A percentile compares a stretch with the other conserved stretches of the same genome.
These are phyloP conservation scores for Metschnikowia matae DNA, from an alignment of 805 yeast species.

Conservation along the genomic window DNA sequence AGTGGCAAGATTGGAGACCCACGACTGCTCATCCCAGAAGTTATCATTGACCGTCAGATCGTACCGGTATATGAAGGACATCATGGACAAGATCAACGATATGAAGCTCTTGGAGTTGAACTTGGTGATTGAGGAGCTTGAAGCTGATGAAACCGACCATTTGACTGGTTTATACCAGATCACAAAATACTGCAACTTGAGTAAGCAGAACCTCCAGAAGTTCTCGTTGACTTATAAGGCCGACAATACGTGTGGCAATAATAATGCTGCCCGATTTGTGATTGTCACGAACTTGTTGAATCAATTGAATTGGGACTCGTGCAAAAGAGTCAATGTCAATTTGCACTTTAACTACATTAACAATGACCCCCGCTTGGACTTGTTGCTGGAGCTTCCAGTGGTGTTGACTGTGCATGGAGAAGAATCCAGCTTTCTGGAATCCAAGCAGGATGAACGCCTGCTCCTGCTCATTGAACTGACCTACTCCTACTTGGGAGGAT, in stretches of 20 bases:
- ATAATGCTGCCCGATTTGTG: slow-evolving; percentile 14
- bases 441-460: slow-evolving; percentile 3
- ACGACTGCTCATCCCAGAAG: not conserved
- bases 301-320: slow-evolving; percentile 14
- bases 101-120: slow-evolving; percentile 10
- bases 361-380: slow-evolving; percentile 11
- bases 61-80: slow-evolving; percentile 2
- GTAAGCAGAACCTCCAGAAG: slow-evolving; percentile 3
- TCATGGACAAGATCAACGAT: slow-evolving; percentile 1
- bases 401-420: slow-evolving; percentile 8
- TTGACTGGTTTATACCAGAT: slow-evolving; percentile 9
- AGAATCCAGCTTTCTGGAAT: not conserved
- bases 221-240: slow-evolving; percentile 14
- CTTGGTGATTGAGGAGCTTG: slow-evolving; percentile 8
- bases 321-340: slow-evolving; percentile 7
- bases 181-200: slow-evolving; percentile 5
- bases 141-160: slow-evolving; percentile 3
- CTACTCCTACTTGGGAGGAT: slow-evolving; percentile 12
- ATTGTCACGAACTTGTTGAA: slow-evolving; percentile 9
- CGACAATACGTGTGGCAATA: slow-evolving; percentile 6
- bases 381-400: slow-evolving; percentile 15
- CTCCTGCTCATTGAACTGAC: slow-evolving; percentile 9
- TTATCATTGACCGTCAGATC: slow-evolving; percentile 6
- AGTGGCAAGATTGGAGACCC: slow-evolving; percentile 3
- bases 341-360: slow-evolving; percentile 11